phyloP scores from a whole-genome alignment of 371 early-diverging fungal genomes.

The Haplosporangium sp. region DNA sequence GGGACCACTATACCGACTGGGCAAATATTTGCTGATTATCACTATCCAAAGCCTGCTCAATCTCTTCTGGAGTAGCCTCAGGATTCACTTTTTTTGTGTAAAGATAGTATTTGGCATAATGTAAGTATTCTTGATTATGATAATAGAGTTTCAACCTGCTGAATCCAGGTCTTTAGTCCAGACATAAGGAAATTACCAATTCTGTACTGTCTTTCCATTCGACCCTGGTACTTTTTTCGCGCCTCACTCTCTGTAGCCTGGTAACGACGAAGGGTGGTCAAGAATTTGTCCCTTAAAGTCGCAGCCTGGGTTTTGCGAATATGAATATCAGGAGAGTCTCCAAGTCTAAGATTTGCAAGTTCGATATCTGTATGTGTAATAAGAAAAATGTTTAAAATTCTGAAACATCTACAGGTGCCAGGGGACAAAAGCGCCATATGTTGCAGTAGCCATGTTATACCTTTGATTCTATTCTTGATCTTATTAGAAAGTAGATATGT shows the following conservation, averaged over 20 bases:
- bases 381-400: no score
- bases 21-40: constrained; percentile 87
- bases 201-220: constrained; percentile 87
- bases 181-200: constrained; percentile 69
- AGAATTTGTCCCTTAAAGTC: constrained; percentile 81
- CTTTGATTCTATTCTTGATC: constrained; percentile 76
- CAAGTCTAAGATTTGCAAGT: constrained; percentile 40
- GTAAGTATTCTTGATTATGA: no score
- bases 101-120: not conserved
- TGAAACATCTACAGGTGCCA: no score
- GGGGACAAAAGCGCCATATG: no score
- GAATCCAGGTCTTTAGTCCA: not conserved
- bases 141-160: no score
- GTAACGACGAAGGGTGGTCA: constrained; percentile 86
- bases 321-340: constrained; percentile 35
- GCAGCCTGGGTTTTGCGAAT: constrained; percentile 67
- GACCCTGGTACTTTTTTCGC: constrained; percentile 84
- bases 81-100: constrained; percentile 73
- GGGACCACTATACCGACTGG: constrained; percentile 70
- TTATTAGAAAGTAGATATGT: constrained; percentile 73
- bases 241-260: constrained; percentile 84
- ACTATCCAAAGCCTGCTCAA: constrained; percentile 80
- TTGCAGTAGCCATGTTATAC: not conserved
- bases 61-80: constrained; percentile 85
- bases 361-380: constrained; percentile 29